A percentile compares a stretch with the other conserved stretches of the same genome.
These are phyloP conservation scores for Malania oleifera DNA, from an alignment of 164 flowering plant species.

Conservation along the genomic window DNA sequence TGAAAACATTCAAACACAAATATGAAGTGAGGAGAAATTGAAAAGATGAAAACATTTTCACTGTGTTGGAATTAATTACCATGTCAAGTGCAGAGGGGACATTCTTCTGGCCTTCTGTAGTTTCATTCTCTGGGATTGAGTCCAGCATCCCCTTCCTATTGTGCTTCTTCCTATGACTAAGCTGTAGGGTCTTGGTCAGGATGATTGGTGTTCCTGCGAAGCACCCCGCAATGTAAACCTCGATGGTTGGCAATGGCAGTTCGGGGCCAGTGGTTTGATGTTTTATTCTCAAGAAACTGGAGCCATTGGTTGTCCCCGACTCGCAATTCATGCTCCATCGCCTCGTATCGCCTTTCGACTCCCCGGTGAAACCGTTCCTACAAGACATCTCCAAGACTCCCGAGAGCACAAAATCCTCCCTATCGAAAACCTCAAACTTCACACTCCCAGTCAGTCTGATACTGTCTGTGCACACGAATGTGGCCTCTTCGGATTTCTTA, in stretches of 20 bases:
- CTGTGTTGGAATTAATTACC: constrained; percentile 47
- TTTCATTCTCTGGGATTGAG: constrained; percentile 70
- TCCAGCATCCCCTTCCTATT: constrained; percentile 48
- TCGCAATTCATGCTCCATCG: constrained; percentile 71
- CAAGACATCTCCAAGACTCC: constrained; percentile 60
- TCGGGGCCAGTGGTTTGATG: constrained; percentile 34
- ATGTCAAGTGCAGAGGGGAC: constrained; percentile 35
- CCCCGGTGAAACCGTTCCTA: constrained; percentile 42
- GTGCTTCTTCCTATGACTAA: constrained; percentile 50
- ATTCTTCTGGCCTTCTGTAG: constrained; percentile 39
- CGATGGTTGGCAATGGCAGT: constrained; percentile 49
- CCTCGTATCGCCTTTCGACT: constrained; percentile 33
- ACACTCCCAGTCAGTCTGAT: constrained; percentile 70
- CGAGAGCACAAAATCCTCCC: constrained; percentile 51
- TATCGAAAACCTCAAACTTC: constrained; percentile 71
- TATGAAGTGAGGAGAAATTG: neutral
- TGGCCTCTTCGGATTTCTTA: constrained; percentile 74
- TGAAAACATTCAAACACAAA: neutral
- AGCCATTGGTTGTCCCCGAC: constrained; percentile 35
- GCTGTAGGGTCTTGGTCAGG: constrained; percentile 68
- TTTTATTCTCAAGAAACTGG: constrained; percentile 58
- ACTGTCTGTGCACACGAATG: constrained; percentile 76
- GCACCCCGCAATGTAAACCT: constrained; percentile 78
- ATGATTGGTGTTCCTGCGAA: constrained; percentile 70
- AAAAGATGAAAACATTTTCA: neutral